Conservation (phyloP, 2,329 filamentous ascomycete genomes). For the Aspergillus glaucus region DNA sequence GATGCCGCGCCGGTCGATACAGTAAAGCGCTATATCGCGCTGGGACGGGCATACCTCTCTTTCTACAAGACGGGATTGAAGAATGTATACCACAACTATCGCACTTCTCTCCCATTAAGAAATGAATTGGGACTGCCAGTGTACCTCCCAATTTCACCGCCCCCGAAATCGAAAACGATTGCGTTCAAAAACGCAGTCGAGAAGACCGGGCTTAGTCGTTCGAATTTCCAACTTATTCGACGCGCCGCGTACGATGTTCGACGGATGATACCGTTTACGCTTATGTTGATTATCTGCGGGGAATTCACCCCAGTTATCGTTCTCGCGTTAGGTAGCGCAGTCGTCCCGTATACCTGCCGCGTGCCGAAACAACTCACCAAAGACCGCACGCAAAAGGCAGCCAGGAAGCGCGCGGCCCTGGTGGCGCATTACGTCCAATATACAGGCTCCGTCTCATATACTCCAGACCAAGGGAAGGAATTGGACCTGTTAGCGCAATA, state of each 20-base stretch:
- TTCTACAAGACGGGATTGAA: constrained; percentile 88
- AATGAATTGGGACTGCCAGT: constrained; percentile 23
- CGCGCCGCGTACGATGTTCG: constrained; percentile 66
- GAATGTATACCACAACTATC: constrained; percentile 63
- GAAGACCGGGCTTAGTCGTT: constrained; percentile 46
- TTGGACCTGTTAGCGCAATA: constrained; percentile 26
- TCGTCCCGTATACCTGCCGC: constrained; percentile 75
- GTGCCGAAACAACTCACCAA: constrained; percentile 68
- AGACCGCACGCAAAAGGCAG: constrained; percentile 49
- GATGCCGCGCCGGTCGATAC: constrained; percentile 36
- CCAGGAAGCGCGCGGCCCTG: constrained; percentile 25
- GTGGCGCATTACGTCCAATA: constrained; percentile 14
- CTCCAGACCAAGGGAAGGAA: constrained; percentile 13
- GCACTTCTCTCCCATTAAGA: constrained; percentile 28
- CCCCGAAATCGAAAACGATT: constrained; percentile 4
- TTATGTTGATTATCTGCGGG: constrained; percentile 71
- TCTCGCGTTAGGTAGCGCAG: constrained; percentile 57
- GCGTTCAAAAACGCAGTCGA: constrained; percentile 10
- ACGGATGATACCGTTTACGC: constrained; percentile 70
- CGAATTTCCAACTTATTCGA: constrained; percentile 63
- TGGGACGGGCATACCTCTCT: constrained; percentile 67
- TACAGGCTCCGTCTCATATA: constrained; percentile 7
- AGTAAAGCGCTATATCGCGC: constrained; percentile 30
- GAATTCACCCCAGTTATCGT: constrained; percentile 82
- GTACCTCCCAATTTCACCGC: constrained; percentile 22